Evolutionary conservation across 1,139 yeast species (phyloP), one percentile per base, ranked within the genome.

Genomic region (Pichia sp.): DNA sequence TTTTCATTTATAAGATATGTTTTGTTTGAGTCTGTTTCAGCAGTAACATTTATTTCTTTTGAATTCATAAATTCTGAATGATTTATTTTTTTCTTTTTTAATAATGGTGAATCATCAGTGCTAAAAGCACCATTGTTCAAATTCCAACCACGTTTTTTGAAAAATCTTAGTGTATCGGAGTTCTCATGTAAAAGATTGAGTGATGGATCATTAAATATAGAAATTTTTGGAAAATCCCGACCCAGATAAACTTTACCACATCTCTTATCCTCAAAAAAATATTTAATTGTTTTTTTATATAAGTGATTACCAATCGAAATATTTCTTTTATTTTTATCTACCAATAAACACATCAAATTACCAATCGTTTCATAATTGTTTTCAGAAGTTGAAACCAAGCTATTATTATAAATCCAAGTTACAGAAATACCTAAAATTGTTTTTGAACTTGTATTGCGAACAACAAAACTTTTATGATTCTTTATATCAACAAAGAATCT

Each of bases 271-370:
- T 72, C 68, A 7, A 67, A 58, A 39, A 81, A 66, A 58, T 79
- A 78, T 47, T 79, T 66, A 43, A 79, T 65, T 0, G 84, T 85
- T 41, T 82, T 66, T 7, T 74, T 70, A 57, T 79, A 82, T 44
- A 81, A 63, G 55, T 78, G 76, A 48, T 74, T 73, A 10, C 86
- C 86, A 40, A 81, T 75, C 47, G 80, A 75, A 65, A 79, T 82
- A 34, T 73, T 67, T 37, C 85, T 64, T 51, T 80, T 75, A 29
- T 80, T 68, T 48, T 75, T 77, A 53, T 79, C 85, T 7, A 81
- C 86, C 54, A 79, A 60, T 3, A 81, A 55, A 61, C 71, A 72
- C 50, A 76, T 57, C 3, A 81, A 69, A 41, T 74, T 68, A 0
- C 86, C 86, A 7, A 64, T 63, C 18, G 53, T 50, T 4, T 42